Base-by-base conservation (phyloP, 2,329 filamentous ascomycete genomes). In the Colletotrichum zoysiae region DNA sequence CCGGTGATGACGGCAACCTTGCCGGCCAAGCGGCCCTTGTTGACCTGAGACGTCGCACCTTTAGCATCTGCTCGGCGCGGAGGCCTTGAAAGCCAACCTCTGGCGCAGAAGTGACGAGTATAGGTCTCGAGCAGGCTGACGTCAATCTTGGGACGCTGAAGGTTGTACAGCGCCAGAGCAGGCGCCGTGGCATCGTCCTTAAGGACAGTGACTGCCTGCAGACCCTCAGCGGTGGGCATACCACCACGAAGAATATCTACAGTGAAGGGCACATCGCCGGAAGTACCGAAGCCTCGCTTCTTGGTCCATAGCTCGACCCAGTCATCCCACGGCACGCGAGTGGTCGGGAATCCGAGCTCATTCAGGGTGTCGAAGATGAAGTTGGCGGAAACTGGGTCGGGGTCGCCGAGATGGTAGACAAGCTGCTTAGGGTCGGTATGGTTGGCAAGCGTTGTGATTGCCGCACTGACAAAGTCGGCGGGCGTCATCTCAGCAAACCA, bases 401-500 rank as follows among this genome's bases (percentile, higher is more conserved):
- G 89, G 74, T 95, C 92, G 7, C 93, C 93, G 0, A 95, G 84
- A 76, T 95, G 93, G 81, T 93, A 94, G 9, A 95, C 82, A 0
- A 86, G 85, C 76, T 93, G 91, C 12, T 90, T 85, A 1, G 86
- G 84, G 46, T 90, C 85, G 0, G 83, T 87, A 70, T 93, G 86
- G 75, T 91, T 90, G 51, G 91, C 87, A 26, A 95, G 86, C 23
- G 92, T 89, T 33, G 93, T 84, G 74, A 95, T 93, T 5, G 92
- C 90, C 74, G 90, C 90, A 81, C 90, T 93, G 70, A 95, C 92
- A 76, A 93, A 95, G 80, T 95, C 93, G 18, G 94, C 93, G 0
- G 93, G 93, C 0, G 93, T 95, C 93, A 95, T 95, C 82, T 95
- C 93, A 1, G 92, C 88, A 61, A 91, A 89, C 93, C 93, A 95